Evolutionary conservation across 768 basidiomycete species (phyloP).

Genomic region (Hericium erinaceus): DNA sequence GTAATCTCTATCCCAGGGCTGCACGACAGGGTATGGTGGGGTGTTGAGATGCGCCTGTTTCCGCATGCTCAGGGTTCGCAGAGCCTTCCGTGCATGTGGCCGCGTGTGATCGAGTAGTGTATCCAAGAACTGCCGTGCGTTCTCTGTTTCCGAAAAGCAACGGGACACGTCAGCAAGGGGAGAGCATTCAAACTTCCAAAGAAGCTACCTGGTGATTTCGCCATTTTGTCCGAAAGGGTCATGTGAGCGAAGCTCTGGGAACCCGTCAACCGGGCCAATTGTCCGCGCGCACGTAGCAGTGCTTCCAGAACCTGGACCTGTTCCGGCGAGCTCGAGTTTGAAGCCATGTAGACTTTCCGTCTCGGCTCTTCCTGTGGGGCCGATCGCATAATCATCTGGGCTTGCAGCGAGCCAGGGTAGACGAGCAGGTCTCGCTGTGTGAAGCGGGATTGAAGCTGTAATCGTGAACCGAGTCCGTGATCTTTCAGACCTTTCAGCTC

Average conservation of each 20-base stretch:
- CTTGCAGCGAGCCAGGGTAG: conserved; percentile 82
- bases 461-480: conserved; percentile 62
- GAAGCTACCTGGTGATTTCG: conserved; percentile 70
- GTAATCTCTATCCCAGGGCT: conserved; percentile 97
- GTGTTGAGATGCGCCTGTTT: conserved; percentile 70
- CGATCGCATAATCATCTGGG: conserved; percentile 87
- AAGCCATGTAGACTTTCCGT: conserved; percentile 71
- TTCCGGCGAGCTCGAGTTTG: conserved; percentile 64
- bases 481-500: conserved; percentile 70
- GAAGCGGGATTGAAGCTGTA: conserved; percentile 68
- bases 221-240: conserved; percentile 93
- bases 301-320: conserved; percentile 72
- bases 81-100: conserved; percentile 66
- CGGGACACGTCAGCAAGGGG: not conserved
- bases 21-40: conserved; percentile 50
- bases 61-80: conserved; percentile 52
- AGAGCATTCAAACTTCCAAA: too few relatives aligned
- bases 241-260: conserved; percentile 81
- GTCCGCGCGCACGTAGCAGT: conserved; percentile 66
- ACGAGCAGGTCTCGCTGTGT: conserved; percentile 70
- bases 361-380: conserved; percentile 81
- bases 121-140: conserved; percentile 80
- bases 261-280: conserved; percentile 80
- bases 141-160: conserved; percentile 37
- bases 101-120: conserved; percentile 74